Base-by-base conservation (phyloP, 1,284 basidiomycete species). In the Afroboletus lepidellus region DNA sequence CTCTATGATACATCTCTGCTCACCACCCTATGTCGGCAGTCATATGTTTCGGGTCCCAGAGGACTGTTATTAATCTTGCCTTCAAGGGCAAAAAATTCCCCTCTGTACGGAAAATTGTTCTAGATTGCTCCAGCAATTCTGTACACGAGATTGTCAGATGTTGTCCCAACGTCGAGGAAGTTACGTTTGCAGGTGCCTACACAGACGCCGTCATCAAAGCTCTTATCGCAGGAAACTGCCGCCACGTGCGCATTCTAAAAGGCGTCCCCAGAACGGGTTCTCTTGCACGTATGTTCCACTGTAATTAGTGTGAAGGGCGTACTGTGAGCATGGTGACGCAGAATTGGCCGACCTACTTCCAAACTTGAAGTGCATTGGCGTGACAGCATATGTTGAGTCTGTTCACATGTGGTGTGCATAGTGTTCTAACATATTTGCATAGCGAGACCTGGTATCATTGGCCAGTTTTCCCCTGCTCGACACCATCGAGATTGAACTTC, bases 61-160 rank as follows among this genome's bases (percentile, higher is more conserved):
- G 60, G 8, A 60, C 60, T 5, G 45, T 51, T 4, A 53, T 75
- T 46, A 67, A 67, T 53, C 51, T 53, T 1, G 63, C 56, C 1
- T 69, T 74, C 27, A 55, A 30, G 41, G 61, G 60, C 0, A 55
- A 58, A 39, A 50, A 39, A 18, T 63, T 72, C 27, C 67, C 66
- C 0, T 53, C 60, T 8, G 59, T 74, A 8, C 61, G 59, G 39
- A 69, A 58, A 7, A 57, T 69, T 68, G 3, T 45, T 20, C 34
- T 55, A 4, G 71, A 68, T 13, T 13, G 11, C 11, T 9, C 11
- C 3, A 4, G 15, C 6, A 12, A 29, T 29, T 12, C 27, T 8
- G 15, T 13, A 13, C 6, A 12, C 9, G 29, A 13, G 15, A 11
- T 30, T 5, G 15, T 30, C 29, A 30, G 15, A 30, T 30, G 8